These are phyloP conservation scores for Linnemannia schmuckeri DNA, from an alignment of 192 early-diverging fungal genomes.

Conservation along the genomic window DNA sequence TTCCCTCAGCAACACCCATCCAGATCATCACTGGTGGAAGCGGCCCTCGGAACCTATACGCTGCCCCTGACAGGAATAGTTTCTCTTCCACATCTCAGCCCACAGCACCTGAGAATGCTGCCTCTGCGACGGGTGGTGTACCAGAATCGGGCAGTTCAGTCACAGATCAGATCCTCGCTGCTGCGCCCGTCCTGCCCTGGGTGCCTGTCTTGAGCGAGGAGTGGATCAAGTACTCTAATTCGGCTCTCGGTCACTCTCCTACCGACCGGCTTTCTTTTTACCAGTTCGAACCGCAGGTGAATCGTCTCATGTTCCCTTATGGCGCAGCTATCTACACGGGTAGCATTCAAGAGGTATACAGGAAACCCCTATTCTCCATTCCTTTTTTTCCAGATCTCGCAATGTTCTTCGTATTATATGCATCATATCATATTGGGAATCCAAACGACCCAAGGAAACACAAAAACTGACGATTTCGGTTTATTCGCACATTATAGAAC, in stretches of 20 bases:
- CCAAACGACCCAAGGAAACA: neutral
- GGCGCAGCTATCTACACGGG: slow-evolving; percentile 41
- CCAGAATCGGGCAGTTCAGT: slow-evolving; percentile 28
- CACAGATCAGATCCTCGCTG: slow-evolving; percentile 62
- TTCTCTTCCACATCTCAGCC: slow-evolving; percentile 4
- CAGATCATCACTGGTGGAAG: slow-evolving; percentile 26
- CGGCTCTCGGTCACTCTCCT: slow-evolving; percentile 18
- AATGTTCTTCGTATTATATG: neutral
- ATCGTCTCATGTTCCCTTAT: slow-evolving; percentile 48
- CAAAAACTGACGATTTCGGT: neutral
- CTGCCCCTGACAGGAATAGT: neutral
- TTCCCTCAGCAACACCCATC: slow-evolving; percentile 19
- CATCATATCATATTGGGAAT: neutral
- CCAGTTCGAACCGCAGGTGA: slow-evolving; percentile 44
- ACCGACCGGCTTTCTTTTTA: slow-evolving; percentile 38
- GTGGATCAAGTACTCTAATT: slow-evolving; percentile 30
- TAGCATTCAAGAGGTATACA: slow-evolving; percentile 33
- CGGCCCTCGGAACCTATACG: slow-evolving; percentile 5
- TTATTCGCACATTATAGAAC: slow-evolving; percentile 7
- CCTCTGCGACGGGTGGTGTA: slow-evolving; percentile 9
- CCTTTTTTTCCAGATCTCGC: neutral
- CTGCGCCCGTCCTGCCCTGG: slow-evolving; percentile 61
- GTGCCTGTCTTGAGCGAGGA: slow-evolving; percentile 48
- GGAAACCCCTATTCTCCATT: slow-evolving; percentile 3
- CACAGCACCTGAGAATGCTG: slow-evolving; percentile 9